A percentile compares a stretch with the other conserved stretches of the same genome.
Conservation (phyloP, 2,329 filamentous ascomycete genomes). For the Simplicillium sp. region DNA sequence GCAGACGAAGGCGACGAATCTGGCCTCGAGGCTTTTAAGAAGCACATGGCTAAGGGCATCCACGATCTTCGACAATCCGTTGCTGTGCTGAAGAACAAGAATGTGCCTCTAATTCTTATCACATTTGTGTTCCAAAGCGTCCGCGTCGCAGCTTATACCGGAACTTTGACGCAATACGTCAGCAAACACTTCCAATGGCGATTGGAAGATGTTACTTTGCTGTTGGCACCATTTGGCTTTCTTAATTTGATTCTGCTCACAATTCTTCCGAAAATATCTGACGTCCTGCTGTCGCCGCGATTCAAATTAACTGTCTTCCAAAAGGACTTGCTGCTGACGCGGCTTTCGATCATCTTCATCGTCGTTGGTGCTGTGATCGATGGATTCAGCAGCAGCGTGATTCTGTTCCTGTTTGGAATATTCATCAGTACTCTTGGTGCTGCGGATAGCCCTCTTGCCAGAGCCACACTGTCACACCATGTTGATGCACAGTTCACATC, state of each 20-base stretch:
- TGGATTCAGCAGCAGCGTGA: conserved; percentile 20
- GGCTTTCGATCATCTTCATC: conserved; percentile 21
- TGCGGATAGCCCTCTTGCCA: conserved; percentile 25
- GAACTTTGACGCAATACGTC: conserved; percentile 29
- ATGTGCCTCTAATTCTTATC: conserved; percentile 25
- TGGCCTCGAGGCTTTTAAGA: conserved; percentile 12
- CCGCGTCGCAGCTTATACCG: conserved; percentile 22
- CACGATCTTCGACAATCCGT: conserved; percentile 21
- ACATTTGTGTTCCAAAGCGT: conserved; percentile 28
- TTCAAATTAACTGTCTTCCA: conserved; percentile 22
- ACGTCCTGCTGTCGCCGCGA: conserved; percentile 19
- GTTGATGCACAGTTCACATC: conserved; percentile 27
- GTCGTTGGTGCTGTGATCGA: conserved; percentile 22
- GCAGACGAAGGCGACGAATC: conserved; percentile 2
- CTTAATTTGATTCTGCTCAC: conserved; percentile 26
- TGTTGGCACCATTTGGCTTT: conserved; percentile 30
- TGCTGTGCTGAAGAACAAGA: conserved; percentile 22
- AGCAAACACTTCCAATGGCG: conserved; percentile 34
- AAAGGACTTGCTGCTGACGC: conserved; percentile 27
- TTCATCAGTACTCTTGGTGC: conserved; percentile 27
- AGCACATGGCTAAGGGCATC: conserved; percentile 19
- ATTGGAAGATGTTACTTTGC: conserved; percentile 28
- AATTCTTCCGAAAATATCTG: conserved; percentile 23
- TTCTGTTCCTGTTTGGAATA: conserved; percentile 25
- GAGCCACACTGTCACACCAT: conserved; percentile 29